Conservation (phyloP, 2,329 filamentous ascomycete genomes). For the Cercospora sojina region DNA sequence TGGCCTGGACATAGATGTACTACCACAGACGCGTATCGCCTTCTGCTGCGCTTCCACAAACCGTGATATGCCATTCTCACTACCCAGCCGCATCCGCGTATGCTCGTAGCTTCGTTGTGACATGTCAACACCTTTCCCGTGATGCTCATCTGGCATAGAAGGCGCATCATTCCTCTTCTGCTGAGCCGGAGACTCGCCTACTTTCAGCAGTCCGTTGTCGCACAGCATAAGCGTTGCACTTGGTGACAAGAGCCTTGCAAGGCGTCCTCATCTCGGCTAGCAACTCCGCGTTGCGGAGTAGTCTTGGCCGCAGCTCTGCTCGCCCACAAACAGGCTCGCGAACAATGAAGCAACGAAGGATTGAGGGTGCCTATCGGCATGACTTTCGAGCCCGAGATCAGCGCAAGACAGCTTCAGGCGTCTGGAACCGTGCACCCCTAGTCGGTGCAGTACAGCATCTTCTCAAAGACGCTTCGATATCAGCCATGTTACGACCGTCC, state of each 20-base stretch:
- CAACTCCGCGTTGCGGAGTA: not conserved
- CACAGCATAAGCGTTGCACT: not conserved
- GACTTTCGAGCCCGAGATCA: not conserved
- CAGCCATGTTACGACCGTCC: not conserved
- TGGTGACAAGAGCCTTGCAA: not conserved
- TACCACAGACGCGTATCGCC: not conserved
- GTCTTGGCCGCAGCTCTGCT: not conserved
- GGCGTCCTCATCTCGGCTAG: not conserved
- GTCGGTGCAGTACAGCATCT: not conserved
- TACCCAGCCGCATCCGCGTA: not conserved
- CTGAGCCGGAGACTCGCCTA: not conserved
- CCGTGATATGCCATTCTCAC: not conserved
- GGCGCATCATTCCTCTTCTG: not conserved
- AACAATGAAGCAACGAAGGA: no score
- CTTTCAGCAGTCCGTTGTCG: not conserved
- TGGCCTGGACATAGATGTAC: not conserved
- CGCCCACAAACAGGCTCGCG: not conserved
- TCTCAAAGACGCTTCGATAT: not conserved
- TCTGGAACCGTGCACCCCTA: not conserved
- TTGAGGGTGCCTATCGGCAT: not conserved
- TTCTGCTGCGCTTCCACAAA: not conserved
- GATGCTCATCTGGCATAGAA: not conserved
- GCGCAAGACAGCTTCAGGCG: not conserved
- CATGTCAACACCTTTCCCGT: not conserved
- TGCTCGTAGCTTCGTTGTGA: not conserved